Evolutionary conservation across 2,329 filamentous ascomycete species (phyloP), one percentile per base, ranked within the genome.

Genomic region (Fusarium caatingaense): DNA sequence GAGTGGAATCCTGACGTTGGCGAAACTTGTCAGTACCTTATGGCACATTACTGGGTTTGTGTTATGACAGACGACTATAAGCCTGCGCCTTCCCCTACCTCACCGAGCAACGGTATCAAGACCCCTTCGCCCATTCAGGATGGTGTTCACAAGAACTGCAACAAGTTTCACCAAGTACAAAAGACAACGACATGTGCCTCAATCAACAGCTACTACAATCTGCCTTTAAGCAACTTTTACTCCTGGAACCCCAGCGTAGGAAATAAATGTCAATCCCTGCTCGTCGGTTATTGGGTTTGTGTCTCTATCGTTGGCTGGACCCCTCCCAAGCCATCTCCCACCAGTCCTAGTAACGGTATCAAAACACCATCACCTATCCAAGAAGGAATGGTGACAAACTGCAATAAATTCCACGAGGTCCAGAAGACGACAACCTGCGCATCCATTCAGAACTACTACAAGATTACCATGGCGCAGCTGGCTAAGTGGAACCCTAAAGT

Each of bases 401-500:
- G 41, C 15, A 55, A 60, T 30, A 47, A 55, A 25, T 55, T 55
- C 7, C 30, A 59, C 18, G 5, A 25, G 10, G 40, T 58, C 0
- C 16, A 34, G 1, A 54, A 27, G 8, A 46, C 48, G 1, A 55
- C 40, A 1, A 59, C 30, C 7, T 59, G 48, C 5, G 23, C 48
- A 1, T 59, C n/a, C 0, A 56, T 71, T 15, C 46, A 48, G 18
- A 23, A 41, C 30, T 58, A 59, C 21, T 55, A 60, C 16, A 56
- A 56, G n/a, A 61, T 72, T 21, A 55, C 53, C 7, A 47, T 60
- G 21, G 28, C 46, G 2, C n/a, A 59, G 7, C 51, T 60, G 13
- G 13, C 21, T 3, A 55, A 54, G 28, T 69, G 47, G 61, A 62
- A 72, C 25, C 64, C 68, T 16, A 28, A 45, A 11, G 30, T 64